A percentile compares a stretch with the other conserved stretches of the same genome.
phyloP scores from a whole-genome alignment of 441 rosid genomes.

The Erysimum pusillum region DNA sequence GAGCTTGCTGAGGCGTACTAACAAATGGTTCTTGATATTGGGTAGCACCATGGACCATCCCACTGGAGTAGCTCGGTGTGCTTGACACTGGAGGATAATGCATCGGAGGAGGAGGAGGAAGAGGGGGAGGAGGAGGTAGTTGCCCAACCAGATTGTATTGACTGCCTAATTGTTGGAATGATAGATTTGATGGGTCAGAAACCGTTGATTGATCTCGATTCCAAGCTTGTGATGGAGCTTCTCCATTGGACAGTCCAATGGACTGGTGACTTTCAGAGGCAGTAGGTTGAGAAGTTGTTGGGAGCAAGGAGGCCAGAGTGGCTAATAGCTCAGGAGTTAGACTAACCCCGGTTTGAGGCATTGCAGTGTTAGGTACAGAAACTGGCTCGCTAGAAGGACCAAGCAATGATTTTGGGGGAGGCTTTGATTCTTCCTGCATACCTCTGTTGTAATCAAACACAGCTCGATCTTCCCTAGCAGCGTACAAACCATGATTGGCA shows the following conservation, averaged over 20 bases:
- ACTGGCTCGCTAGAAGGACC: constrained; percentile 49
- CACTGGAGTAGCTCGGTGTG: constrained; percentile 56
- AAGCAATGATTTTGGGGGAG: constrained; percentile 52
- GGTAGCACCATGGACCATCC: constrained; percentile 49
- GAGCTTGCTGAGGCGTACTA: constrained; percentile 58
- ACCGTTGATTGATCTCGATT: constrained; percentile 53
- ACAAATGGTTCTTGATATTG: constrained; percentile 62
- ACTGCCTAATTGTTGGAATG: constrained; percentile 58
- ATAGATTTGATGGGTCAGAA: constrained; percentile 54
- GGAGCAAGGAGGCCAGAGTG: constrained; percentile 77
- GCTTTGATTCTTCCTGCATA: constrained; percentile 60
- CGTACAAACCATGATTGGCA: constrained; percentile 51
- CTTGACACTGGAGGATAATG: constrained; percentile 56
- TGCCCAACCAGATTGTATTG: constrained; percentile 61
- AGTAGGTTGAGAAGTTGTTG: constrained; percentile 60
- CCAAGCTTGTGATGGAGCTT: constrained; percentile 63
- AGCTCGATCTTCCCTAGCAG: constrained; percentile 56
- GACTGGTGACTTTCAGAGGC: constrained; percentile 58
- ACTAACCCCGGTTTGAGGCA: constrained; percentile 67
- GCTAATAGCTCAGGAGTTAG: constrained; percentile 91
- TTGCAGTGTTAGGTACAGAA: constrained; percentile 49
- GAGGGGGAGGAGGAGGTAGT: constrained; percentile 52
- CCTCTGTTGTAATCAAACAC: constrained; percentile 56
- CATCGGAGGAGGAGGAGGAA: constrained; percentile 44
- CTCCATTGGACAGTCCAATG: constrained; percentile 49